Evolutionary conservation across 441 rosid genomes (phyloP).

Genomic region (Mallotus repandus): DNA sequence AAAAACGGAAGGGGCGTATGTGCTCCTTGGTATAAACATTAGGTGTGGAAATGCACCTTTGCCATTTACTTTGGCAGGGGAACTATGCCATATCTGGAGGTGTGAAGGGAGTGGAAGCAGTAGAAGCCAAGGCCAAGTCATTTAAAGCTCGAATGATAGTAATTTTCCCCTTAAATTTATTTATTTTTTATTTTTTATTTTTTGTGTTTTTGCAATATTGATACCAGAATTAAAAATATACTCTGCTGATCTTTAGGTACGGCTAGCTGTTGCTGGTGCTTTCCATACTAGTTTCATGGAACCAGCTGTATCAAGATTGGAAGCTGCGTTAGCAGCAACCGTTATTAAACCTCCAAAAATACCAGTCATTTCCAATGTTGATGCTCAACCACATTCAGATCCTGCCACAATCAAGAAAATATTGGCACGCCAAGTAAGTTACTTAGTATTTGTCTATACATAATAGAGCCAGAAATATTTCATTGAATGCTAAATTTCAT

Average conservation of each 20-base stretch:
- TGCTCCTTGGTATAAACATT: too few species aligned
- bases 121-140: conserved; percentile 92
- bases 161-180: conserved; percentile 13
- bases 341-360: conserved; percentile 75
- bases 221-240: conserved; percentile 8
- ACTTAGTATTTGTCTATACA: neutral
- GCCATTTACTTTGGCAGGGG: conserved; percentile 50
- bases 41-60: too few species aligned
- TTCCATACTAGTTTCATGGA: conserved; percentile 97
- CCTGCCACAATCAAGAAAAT: conserved; percentile 84
- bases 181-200: too few species aligned
- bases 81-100: conserved; percentile 98
- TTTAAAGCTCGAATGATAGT: conserved; percentile 97
- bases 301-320: conserved; percentile 94
- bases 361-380: conserved; percentile 97
- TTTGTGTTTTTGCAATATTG: neutral
- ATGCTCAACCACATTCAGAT: conserved; percentile 91
- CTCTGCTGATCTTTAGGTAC: conserved; percentile 50
- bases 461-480: conserved; percentile 4
- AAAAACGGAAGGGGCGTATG: too few species aligned
- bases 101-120: conserved; percentile 81
- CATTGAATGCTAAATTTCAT: conserved; percentile 9
- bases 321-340: conserved; percentile 77
- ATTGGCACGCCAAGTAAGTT: conserved; percentile 72
- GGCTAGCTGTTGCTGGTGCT: conserved; percentile 95